Evolutionary conservation across 2,329 filamentous ascomycete genomes (phyloP).

Genomic region (Xylaria sp.): DNA sequence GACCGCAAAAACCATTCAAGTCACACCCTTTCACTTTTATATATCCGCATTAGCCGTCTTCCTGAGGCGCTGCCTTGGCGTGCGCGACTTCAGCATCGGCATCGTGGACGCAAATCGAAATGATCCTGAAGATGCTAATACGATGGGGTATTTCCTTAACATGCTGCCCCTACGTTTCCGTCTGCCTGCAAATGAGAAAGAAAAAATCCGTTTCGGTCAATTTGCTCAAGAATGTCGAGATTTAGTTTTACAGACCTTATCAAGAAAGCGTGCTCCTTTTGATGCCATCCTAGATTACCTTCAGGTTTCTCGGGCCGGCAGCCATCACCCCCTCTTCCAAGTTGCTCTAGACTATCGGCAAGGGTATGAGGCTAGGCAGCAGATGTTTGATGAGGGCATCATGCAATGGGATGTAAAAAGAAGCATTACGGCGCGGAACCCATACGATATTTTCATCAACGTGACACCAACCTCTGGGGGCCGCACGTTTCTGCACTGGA

Average conservation of each 20-base stretch:
- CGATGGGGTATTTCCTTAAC: constrained; percentile 55
- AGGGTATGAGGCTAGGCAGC: not conserved
- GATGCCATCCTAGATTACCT: constrained; percentile 44
- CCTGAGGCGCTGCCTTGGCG: constrained; percentile 50
- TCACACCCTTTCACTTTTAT: constrained; percentile 58
- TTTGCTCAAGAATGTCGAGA: constrained; percentile 2
- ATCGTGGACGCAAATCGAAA: constrained; percentile 54
- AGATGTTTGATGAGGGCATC: constrained; percentile 12
- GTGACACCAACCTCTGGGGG: constrained; percentile 8
- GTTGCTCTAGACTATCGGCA: constrained; percentile 28
- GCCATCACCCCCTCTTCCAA: constrained; percentile 31
- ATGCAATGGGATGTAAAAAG: constrained; percentile 27
- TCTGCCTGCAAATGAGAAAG: no score
- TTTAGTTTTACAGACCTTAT: constrained; percentile 45
- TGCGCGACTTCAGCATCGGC: constrained; percentile 58
- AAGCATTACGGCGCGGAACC: not conserved
- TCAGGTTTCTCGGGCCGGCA: not conserved
- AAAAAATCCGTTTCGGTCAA: no score
- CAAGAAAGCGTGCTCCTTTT: constrained; percentile 57
- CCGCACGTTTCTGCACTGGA: not conserved
- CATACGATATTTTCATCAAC: constrained; percentile 40
- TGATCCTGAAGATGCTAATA: constrained; percentile 43
- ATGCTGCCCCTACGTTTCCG: constrained; percentile 51
- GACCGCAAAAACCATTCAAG: not conserved
- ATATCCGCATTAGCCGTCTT: constrained; percentile 54